A percentile compares a stretch with the other conserved stretches of the same genome.
These are phyloP conservation scores for Primulina tabacum DNA, from an alignment of 257 asterid genomes.

Conservation along the genomic window DNA sequence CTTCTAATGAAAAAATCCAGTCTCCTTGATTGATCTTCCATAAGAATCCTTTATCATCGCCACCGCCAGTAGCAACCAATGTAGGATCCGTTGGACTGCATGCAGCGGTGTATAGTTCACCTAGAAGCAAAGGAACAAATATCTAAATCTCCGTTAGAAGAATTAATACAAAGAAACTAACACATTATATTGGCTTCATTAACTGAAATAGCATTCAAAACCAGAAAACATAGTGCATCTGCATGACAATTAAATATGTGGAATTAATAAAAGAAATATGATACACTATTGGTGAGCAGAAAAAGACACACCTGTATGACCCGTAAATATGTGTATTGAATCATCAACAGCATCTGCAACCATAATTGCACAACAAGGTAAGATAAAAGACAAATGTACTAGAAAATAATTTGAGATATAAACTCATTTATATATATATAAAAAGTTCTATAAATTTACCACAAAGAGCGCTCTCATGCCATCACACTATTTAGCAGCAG, in stretches of 20 bases:
- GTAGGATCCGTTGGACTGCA: conserved; percentile 82
- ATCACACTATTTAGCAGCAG: neutral
- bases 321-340: conserved; percentile 81
- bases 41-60: conserved; percentile 85
- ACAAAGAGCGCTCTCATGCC: neutral
- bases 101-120: conserved; percentile 69
- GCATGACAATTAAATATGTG: conserved; percentile 87
- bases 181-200: neutral
- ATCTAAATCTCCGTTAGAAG: neutral
- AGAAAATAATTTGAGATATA: neutral
- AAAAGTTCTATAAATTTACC: neutral
- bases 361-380: conserved; percentile 26
- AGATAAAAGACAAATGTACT: conserved; percentile 12
- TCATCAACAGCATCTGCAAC: conserved; percentile 77
- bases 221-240: conserved; percentile 37
- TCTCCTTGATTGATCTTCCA: conserved; percentile 81
- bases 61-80: conserved; percentile 94
- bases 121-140: conserved; percentile 37
- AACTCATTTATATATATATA: neutral
- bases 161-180: conserved; percentile 1
- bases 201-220: neutral
- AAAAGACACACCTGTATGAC: conserved; percentile 55
- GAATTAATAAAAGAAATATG: neutral
- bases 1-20: conserved; percentile 75
- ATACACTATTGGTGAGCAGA: neutral